Evolutionary conservation across 2,329 filamentous ascomycete species (phyloP).

Genomic region (Alternaria gansuensis): DNA sequence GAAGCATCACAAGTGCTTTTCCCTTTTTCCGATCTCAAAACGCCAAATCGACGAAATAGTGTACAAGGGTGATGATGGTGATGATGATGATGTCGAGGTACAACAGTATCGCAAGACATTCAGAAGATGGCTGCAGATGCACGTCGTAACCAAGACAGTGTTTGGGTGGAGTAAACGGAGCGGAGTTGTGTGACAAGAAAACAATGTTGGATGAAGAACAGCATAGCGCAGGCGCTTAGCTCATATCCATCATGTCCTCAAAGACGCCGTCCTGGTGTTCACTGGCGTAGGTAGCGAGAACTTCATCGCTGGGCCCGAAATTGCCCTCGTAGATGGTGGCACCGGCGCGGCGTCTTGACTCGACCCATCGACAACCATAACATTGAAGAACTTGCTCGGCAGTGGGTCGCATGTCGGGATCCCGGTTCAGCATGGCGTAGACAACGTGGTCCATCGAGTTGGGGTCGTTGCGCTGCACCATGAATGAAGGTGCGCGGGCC

Average conservation of each 20-base stretch:
- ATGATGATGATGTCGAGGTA: constrained; percentile 19
- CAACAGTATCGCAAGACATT: constrained; percentile 21
- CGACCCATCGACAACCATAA: constrained; percentile 82
- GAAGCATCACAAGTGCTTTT: constrained; percentile 29
- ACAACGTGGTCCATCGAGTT: constrained; percentile 86
- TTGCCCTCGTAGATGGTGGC: constrained; percentile 97
- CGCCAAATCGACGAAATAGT: constrained; percentile 20
- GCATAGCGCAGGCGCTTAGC: constrained; percentile 31
- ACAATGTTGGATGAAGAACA: neutral
- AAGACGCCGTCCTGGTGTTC: constrained; percentile 34
- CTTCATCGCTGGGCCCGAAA: constrained; percentile 81
- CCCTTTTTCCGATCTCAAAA: constrained; percentile 24
- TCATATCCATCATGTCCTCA: constrained; percentile 69
- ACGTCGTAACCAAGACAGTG: constrained; percentile 20
- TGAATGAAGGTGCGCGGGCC: constrained; percentile 80
- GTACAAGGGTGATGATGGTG: constrained; percentile 22
- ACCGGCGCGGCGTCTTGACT: constrained; percentile 77
- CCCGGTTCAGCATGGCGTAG: constrained; percentile 83
- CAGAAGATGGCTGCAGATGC: constrained; percentile 23
- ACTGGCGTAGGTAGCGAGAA: constrained; percentile 60
- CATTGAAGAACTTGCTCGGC: constrained; percentile 76
- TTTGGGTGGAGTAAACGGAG: constrained; percentile 9
- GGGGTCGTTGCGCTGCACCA: constrained; percentile 76
- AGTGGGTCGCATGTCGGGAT: constrained; percentile 76
- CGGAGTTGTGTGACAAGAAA: neutral